Conservation (phyloP, 1,284 basidiomycete genomes). For the Erythrobasidium hasegawianum region DNA sequence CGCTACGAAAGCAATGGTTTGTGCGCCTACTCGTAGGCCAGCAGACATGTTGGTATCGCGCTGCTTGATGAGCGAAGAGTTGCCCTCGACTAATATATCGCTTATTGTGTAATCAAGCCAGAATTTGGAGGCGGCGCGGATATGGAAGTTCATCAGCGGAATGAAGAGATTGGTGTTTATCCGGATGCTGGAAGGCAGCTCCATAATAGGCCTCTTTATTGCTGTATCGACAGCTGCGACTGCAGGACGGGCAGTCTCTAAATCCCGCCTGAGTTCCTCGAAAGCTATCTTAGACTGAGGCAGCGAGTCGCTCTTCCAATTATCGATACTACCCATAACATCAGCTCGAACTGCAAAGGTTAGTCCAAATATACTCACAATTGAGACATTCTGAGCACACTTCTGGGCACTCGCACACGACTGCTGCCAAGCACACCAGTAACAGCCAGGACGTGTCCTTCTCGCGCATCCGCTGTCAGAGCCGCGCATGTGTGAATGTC, state of each 20-base stretch:
- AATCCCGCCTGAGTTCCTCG: conserved; percentile 28
- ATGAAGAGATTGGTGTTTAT: conserved; percentile 30
- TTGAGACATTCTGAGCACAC: conserved; percentile 67
- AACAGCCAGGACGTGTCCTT: background rate
- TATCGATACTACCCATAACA: conserved; percentile 53
- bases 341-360: background rate
- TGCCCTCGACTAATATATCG: conserved; percentile 13
- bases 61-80: background rate
- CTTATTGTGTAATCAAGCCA: conserved; percentile 36
- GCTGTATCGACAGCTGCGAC: background rate
- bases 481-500: background rate
- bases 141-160: conserved; percentile 32
- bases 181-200: background rate
- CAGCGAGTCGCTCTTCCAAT: conserved; percentile 72
- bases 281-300: conserved; percentile 48
- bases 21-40: conserved; percentile 63
- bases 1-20: conserved; percentile 62
- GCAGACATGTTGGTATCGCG: conserved; percentile 51
- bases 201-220: background rate
- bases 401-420: conserved; percentile 60
- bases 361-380: no score
- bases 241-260: conserved; percentile 10
- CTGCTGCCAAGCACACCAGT: background rate
- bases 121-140: conserved; percentile 39
- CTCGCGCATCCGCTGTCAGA: background rate